Evolutionary conservation across 139 green algal genomes (phyloP).

Genomic region (Coccomyxa sp.): DNA sequence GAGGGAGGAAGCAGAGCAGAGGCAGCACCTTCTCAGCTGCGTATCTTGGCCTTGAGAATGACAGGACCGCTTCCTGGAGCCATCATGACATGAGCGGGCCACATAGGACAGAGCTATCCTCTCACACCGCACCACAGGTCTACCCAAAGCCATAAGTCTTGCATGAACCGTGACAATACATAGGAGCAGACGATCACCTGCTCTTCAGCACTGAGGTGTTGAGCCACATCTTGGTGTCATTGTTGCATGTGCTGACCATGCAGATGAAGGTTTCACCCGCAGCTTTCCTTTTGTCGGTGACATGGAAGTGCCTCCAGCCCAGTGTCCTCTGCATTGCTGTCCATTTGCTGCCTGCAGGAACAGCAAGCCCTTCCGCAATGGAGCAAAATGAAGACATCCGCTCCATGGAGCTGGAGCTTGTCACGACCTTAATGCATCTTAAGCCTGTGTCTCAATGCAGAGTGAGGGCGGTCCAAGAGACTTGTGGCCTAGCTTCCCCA

Average conservation of each 20-base stretch:
- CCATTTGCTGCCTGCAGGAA: conserved; percentile 46
- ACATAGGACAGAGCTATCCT: no score
- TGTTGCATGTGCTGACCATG: conserved; percentile 47
- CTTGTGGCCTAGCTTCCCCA: background rate
- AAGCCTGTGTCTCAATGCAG: background rate
- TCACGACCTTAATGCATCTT: background rate
- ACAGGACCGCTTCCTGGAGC: no score
- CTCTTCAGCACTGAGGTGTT: background rate
- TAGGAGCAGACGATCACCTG: no score
- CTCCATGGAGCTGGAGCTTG: background rate
- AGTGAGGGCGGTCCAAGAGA: background rate
- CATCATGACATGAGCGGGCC: no score
- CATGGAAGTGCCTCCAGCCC: conserved; percentile 55
- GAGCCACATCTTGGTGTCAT: background rate
- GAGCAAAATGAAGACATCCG: background rate
- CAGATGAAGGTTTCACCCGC: conserved; percentile 35
- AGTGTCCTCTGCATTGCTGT: conserved; percentile 61
- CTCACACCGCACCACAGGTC: no score
- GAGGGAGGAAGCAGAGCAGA: no score
- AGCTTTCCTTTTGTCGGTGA: conserved; percentile 39
- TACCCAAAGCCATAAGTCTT: no score
- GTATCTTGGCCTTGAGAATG: no score
- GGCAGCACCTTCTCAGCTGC: no score
- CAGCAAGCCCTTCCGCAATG: conserved; percentile 1
- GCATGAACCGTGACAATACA: no score